Conservation (phyloP, 2,329 filamentous ascomycete species). For the Cercospora zeae-maydis region DNA sequence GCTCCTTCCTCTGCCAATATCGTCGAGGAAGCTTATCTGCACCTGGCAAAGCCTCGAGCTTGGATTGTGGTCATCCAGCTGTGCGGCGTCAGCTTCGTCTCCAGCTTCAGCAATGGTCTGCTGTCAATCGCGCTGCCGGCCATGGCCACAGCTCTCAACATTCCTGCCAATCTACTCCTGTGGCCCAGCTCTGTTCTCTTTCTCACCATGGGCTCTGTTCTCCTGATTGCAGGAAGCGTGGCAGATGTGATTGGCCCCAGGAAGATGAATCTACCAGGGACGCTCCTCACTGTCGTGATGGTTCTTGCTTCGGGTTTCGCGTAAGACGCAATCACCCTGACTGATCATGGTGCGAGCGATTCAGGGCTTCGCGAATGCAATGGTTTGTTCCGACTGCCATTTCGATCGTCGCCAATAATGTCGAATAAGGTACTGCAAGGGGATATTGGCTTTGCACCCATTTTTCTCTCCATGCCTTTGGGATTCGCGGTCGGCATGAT, state of each 20-base stretch:
- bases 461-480: conserved; percentile 50
- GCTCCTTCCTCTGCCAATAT: neutral
- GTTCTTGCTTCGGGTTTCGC: conserved; percentile 42
- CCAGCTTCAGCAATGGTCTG: conserved; percentile 25
- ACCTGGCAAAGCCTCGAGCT: conserved; percentile 17
- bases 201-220: conserved; percentile 48
- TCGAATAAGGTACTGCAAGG: conserved; percentile 47
- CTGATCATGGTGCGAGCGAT: conserved; percentile 26
- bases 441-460: conserved; percentile 51
- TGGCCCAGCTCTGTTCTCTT: conserved; percentile 35
- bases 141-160: conserved; percentile 16
- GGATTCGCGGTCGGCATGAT: conserved; percentile 53
- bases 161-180: conserved; percentile 23
- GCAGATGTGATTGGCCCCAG: conserved; percentile 51
- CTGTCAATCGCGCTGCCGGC: conserved; percentile 23
- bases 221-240: conserved; percentile 51
- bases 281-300: conserved; percentile 34
- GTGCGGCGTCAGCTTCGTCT: conserved; percentile 23
- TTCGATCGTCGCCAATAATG: conserved; percentile 47
- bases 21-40: neutral
- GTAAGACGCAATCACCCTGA: conserved; percentile 31
- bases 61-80: conserved; percentile 23
- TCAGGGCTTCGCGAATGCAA: conserved; percentile 23
- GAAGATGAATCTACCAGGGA: conserved; percentile 46
- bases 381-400: conserved; percentile 46